Evolutionary conservation across 768 basidiomycete species (phyloP).

Genomic region (Tubosaeta sp.): DNA sequence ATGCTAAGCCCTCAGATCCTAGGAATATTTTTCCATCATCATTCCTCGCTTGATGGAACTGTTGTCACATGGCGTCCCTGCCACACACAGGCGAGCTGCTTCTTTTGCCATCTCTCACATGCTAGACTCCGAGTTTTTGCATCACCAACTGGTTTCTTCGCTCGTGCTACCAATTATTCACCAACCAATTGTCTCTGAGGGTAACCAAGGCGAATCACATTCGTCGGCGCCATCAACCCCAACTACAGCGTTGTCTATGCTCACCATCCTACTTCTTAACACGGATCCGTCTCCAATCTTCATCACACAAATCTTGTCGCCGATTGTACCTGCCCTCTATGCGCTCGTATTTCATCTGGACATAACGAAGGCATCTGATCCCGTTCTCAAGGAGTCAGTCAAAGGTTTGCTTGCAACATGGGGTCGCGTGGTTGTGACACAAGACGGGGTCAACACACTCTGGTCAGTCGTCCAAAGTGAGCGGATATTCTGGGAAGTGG

Average conservation of each 20-base stretch:
- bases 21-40: constrained; percentile 62
- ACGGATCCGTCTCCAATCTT: constrained; percentile 75
- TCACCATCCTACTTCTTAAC: constrained; percentile 62
- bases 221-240: constrained; percentile 22
- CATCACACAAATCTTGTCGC: constrained; percentile 59
- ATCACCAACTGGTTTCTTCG: constrained; percentile 16
- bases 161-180: constrained; percentile 51
- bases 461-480: constrained; percentile 56
- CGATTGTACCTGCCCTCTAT: constrained; percentile 66
- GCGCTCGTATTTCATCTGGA: constrained; percentile 55
- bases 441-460: constrained; percentile 51
- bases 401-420: constrained; percentile 64
- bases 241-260: constrained; percentile 41
- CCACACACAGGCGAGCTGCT: constrained; percentile 53
- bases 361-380: constrained; percentile 56
- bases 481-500: constrained; percentile 51
- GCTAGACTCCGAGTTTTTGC: constrained; percentile 37
- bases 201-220: neutral
- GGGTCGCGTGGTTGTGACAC: constrained; percentile 58
- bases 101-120: constrained; percentile 69
- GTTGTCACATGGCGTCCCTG: constrained; percentile 34
- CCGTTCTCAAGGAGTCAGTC: constrained; percentile 54
- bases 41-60: constrained; percentile 53
- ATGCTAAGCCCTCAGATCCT: neutral
- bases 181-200: constrained; percentile 36